Evolutionary conservation across 108 stramenopile species (phyloP).

Genomic region (Cafeteria roenbergensis): DNA sequence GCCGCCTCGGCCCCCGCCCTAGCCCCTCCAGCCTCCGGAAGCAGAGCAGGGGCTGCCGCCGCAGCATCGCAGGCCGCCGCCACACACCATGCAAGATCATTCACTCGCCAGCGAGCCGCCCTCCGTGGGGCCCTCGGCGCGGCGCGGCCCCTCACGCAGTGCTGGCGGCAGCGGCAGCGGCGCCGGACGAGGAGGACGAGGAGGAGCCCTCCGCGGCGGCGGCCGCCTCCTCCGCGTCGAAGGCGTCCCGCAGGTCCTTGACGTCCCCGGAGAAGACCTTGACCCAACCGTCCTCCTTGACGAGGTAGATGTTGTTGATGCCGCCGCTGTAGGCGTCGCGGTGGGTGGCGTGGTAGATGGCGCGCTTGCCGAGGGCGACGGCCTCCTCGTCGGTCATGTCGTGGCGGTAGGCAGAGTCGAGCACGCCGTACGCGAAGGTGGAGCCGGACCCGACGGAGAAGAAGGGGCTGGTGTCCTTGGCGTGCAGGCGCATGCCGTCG

Average conservation of each 20-base stretch:
- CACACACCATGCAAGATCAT: no score
- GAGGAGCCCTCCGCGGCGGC: neutral
- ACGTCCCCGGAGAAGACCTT: conserved; percentile 90
- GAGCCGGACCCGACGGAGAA: conserved; percentile 97
- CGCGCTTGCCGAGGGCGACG: conserved; percentile 94
- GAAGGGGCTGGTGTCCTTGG: conserved; percentile 45
- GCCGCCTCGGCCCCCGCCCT: no score
- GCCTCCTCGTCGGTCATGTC: conserved; percentile 96
- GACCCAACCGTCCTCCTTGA: conserved; percentile 87
- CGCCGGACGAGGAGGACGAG: no score
- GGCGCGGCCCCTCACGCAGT: no score
- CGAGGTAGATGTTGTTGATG: conserved; percentile 78
- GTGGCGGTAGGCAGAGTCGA: conserved; percentile 76
- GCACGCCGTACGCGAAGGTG: conserved; percentile 97
- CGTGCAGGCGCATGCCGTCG: conserved; percentile 90
- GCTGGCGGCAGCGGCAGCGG: no score
- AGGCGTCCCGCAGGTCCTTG: conserved; percentile 93
- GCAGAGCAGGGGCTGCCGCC: no score
- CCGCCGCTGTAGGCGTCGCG: conserved; percentile 94
- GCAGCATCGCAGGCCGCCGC: no score
- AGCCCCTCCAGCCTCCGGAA: no score
- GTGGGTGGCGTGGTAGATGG: conserved; percentile 98
- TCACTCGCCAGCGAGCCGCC: no score
- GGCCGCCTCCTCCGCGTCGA: conserved; percentile 25
- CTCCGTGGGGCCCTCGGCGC: no score